Evolutionary conservation across 306 rosid species (phyloP), one percentile per base, ranked within the genome.

Genomic region (Vigna nakashimae): DNA sequence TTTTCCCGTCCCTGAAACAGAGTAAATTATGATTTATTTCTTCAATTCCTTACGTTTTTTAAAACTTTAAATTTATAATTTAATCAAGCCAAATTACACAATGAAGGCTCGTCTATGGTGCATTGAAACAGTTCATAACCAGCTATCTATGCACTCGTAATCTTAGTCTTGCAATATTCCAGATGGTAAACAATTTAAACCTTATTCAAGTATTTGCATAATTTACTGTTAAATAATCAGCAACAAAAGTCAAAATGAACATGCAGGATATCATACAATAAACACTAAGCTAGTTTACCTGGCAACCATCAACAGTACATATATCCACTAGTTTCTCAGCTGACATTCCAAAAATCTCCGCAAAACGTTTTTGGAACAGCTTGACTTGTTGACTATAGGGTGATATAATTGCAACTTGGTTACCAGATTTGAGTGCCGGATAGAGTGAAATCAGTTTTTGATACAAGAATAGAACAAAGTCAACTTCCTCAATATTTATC

Each of bases 231-330:
- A 65, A 64, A 36, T 68, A 58, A 69, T 63, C 28, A 28, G 68
- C 26, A 62, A 28, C 7, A 17, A 22, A 46, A 56, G 52, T 28
- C 52, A 78, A 46, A 24, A 36, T 18, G 71, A 66, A 63, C 80
- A 65, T 77, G 90, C 30, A 9, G 70, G 38, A 60, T 13, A 65
- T 51, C 57, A 74, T 16, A 15, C 40, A 30, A 65, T 20, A 45
- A 73, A 70, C 36, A 74, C 84, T 68, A 46, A 73, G 81, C 49
- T 32, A 46, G 45, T 66, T 72, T 87, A 94, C 98, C 98, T 92
- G 98, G 87, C 96, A 94, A 75, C 98, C 98, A 75, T 94, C 98
- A 32, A 94, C 91, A 26, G 96, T 94, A 52, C 93, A 89, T 59
- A 92, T 89, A 80, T 92, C 98, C 81, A 92, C 95, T 76, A 90